phyloP scores from a whole-genome alignment of 2,329 filamentous ascomycete genomes.

The Cladophialophora psammophila region DNA sequence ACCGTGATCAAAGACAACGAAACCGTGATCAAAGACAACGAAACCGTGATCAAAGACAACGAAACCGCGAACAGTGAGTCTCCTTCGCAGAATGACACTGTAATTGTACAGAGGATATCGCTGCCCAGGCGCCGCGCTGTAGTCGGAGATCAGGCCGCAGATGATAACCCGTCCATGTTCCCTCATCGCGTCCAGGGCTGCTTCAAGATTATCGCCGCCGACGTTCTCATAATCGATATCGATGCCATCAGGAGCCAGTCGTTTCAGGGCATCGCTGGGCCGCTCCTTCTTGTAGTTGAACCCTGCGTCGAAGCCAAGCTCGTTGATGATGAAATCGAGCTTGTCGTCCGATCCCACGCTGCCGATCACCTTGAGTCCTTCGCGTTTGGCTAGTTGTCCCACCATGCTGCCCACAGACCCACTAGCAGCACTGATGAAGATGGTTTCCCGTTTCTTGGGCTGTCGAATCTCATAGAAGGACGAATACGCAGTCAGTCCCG shows the following conservation, averaged over 20 bases:
- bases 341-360: constrained; percentile 84
- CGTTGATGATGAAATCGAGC: constrained; percentile 72
- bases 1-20: constrained; percentile 69
- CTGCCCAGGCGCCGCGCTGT: constrained; percentile 68
- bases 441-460: constrained; percentile 73
- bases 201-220: constrained; percentile 65
- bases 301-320: constrained; percentile 73
- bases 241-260: constrained; percentile 77
- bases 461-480: constrained; percentile 71
- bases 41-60: constrained; percentile 72
- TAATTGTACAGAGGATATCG: constrained; percentile 72
- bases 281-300: constrained; percentile 91
- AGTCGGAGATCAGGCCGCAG: constrained; percentile 71
- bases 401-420: constrained; percentile 78
- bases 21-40: constrained; percentile 68
- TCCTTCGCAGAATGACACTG: constrained; percentile 68
- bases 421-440: constrained; percentile 75
- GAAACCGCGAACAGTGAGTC: constrained; percentile 75
- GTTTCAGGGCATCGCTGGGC: constrained; percentile 69
- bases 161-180: constrained; percentile 69
- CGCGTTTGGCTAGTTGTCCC: constrained; percentile 75
- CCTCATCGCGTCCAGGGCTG: constrained; percentile 70
- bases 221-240: constrained; percentile 87
- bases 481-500: constrained; percentile 71
- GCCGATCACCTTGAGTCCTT: constrained; percentile 79